phyloP scores from a whole-genome alignment of 805 yeast genomes.

The Candida multigemmis region DNA sequence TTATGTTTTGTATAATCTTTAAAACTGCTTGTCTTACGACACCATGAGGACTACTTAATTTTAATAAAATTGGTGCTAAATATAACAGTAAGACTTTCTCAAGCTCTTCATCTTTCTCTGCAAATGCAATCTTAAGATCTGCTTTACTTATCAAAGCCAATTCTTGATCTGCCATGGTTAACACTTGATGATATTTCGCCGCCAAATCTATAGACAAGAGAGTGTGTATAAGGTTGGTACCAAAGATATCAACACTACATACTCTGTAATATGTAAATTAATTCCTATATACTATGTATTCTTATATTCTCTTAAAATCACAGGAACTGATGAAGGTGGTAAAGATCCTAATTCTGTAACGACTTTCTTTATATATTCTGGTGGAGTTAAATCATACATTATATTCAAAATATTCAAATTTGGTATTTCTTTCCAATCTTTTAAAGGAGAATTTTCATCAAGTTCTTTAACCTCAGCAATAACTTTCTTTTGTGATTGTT shows the following conservation, averaged over 20 bases:
- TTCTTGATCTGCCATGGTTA: slow-evolving; percentile 36
- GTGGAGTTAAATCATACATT: slow-evolving; percentile 91
- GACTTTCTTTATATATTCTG: slow-evolving; percentile 85
- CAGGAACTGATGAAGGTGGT: slow-evolving; percentile 98
- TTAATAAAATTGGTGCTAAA: slow-evolving; percentile 70
- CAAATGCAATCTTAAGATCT: slow-evolving; percentile 72
- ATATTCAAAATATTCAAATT: slow-evolving; percentile 70
- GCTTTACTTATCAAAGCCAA: slow-evolving; percentile 61
- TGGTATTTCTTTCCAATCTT: slow-evolving; percentile 56
- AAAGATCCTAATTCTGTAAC: slow-evolving; percentile 93
- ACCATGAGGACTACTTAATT: slow-evolving; percentile 62
- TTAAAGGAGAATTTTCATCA: slow-evolving; percentile 30
- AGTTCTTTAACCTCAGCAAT: slow-evolving; percentile 5
- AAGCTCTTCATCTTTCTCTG: slow-evolving; percentile 58
- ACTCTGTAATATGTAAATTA: not conserved
- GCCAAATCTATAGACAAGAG: slow-evolving; percentile 3
- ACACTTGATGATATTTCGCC: slow-evolving; percentile 1
- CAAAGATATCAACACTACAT: slow-evolving; percentile 3
- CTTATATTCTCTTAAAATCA: slow-evolving; percentile 87
- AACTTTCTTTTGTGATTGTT: slow-evolving; percentile 4
- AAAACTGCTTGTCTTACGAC: slow-evolving; percentile 62
- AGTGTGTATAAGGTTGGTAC: not conserved
- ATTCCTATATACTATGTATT: slow-evolving; percentile 11
- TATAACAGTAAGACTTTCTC: slow-evolving; percentile 52
- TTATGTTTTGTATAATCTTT: slow-evolving; percentile 55